A percentile compares a stretch with the other conserved stretches of the same genome.
phyloP scores from a whole-genome alignment of 2,329 filamentous ascomycete genomes.

The Ascosphaera apis region DNA sequence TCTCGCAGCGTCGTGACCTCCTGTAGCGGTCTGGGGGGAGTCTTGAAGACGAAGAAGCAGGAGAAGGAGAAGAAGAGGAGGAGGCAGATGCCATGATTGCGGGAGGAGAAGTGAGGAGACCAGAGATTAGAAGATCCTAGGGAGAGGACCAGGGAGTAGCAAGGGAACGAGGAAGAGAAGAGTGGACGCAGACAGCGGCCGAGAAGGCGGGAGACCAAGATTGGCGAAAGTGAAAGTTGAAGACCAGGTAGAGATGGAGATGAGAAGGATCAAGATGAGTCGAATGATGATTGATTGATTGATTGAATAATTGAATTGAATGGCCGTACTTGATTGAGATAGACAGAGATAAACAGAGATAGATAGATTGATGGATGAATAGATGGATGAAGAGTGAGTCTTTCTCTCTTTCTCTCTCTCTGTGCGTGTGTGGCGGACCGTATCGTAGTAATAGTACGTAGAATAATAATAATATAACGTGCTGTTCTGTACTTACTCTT shows the following conservation, averaged over 20 bases:
- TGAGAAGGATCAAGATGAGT: conserved; percentile 9
- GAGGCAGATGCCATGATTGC: conserved; percentile 1
- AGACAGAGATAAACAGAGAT: too few relatives aligned
- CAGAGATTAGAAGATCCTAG: conserved; percentile 8
- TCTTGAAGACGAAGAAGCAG: background rate
- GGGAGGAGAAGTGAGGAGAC: conserved; percentile 7
- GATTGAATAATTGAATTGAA: too few relatives aligned
- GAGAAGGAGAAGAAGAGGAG: conserved; percentile 1
- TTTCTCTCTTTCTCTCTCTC: too few relatives aligned
- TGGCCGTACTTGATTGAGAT: too few relatives aligned
- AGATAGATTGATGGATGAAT: too few relatives aligned
- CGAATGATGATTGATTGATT: too few relatives aligned
- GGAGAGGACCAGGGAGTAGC: conserved; percentile 4
- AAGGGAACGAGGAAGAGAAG: conserved; percentile 10
- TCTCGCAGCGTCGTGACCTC: background rate
- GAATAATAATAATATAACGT: too few relatives aligned
- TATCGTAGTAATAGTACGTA: too few relatives aligned
- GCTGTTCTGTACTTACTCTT: too few relatives aligned
- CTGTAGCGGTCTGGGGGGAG: conserved; percentile 1
- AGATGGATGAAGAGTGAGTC: too few relatives aligned
- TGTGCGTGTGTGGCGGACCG: too few relatives aligned
- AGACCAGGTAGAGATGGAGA: conserved; percentile 12
- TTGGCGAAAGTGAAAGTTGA: conserved; percentile 9
- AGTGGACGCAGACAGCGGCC: conserved; percentile 15
- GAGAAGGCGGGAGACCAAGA: conserved; percentile 9